Evolutionary conservation across 768 basidiomycete species (phyloP).

Genomic region (Calocybe indica): DNA sequence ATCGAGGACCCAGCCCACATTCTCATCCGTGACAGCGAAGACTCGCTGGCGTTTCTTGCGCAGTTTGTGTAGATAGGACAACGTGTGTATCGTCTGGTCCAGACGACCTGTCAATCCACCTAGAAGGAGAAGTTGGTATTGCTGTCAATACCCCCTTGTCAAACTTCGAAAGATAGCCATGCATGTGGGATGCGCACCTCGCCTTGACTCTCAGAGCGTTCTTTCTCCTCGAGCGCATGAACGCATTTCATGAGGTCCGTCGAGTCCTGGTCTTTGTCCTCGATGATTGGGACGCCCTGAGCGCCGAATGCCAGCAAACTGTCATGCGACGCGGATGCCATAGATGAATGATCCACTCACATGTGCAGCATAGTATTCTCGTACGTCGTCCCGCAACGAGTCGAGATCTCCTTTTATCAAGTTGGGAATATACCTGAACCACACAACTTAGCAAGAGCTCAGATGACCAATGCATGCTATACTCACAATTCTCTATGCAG

Average conservation of each 20-base stretch:
- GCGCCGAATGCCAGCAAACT: not conserved
- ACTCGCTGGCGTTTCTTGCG: constrained; percentile 51
- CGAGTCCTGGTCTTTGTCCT: constrained; percentile 73
- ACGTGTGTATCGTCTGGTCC: constrained; percentile 90
- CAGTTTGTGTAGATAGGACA: constrained; percentile 81
- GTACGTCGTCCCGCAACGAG: constrained; percentile 75
- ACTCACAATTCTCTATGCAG: constrained; percentile 9
- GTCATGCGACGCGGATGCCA: no score
- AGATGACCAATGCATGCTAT: constrained; percentile 8
- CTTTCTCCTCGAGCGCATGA: constrained; percentile 49
- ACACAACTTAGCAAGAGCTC: constrained; percentile 2
- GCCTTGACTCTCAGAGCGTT: constrained; percentile 29
- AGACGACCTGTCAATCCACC: constrained; percentile 89
- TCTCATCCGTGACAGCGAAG: constrained; percentile 86
- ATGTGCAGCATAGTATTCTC: constrained; percentile 53
- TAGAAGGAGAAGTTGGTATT: constrained; percentile 71
- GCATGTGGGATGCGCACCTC: constrained; percentile 25
- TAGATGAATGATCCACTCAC: constrained; percentile 29
- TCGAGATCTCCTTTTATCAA: constrained; percentile 94
- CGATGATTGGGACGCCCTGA: constrained; percentile 64
- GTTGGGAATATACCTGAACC: constrained; percentile 65
- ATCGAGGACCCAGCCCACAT: constrained; percentile 85
- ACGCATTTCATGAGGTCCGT: constrained; percentile 98
- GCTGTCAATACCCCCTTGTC: constrained; percentile 17
- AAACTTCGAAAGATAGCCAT: not conserved